Evolutionary conservation across 805 yeast genomes (phyloP).

Genomic region (Kodamaea fukazawae): DNA sequence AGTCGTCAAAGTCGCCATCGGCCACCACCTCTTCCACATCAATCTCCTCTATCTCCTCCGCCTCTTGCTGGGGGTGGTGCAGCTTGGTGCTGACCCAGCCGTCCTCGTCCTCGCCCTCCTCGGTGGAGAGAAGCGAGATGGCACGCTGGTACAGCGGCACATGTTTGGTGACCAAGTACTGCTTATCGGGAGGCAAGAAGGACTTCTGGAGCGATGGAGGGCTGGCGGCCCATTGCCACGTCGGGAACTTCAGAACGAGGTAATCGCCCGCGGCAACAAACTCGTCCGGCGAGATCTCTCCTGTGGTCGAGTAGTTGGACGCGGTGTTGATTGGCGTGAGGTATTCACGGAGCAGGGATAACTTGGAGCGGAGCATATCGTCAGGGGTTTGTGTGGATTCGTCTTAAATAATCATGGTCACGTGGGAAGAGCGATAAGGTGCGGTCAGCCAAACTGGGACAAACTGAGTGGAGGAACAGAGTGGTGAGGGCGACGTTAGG

Average conservation of each 20-base stretch:
- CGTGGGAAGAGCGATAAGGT: too few relatives aligned
- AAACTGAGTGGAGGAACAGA: too few relatives aligned
- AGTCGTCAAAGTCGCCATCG: constrained; percentile 34
- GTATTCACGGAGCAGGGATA: constrained; percentile 86
- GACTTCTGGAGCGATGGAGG: constrained; percentile 45
- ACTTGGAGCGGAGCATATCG: constrained; percentile 57
- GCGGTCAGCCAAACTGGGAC: too few relatives aligned
- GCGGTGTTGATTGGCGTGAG: constrained; percentile 84
- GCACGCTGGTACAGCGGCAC: constrained; percentile 86
- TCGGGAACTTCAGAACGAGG: constrained; percentile 85
- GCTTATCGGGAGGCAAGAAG: constrained; percentile 84
- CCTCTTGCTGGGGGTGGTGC: constrained; percentile 2
- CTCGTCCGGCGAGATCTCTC: constrained; percentile 94
- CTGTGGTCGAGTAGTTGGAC: constrained; percentile 83
- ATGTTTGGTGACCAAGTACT: constrained; percentile 80
- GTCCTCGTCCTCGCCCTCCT: constrained; percentile 40
- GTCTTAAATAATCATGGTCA: too few relatives aligned
- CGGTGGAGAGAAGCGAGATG: constrained; percentile 42
- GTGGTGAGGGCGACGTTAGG: too few relatives aligned
- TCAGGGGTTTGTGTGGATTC: constrained; percentile 1
- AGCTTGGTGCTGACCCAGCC: constrained; percentile 50
- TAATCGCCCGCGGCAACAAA: constrained; percentile 94
- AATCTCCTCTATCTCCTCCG: constrained; percentile 6
- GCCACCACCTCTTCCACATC: constrained; percentile 6
- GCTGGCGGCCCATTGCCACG: constrained; percentile 80